A percentile compares a stretch with the other conserved stretches of the same genome.
phyloP scores from a whole-genome alignment of 768 basidiomycete genomes.

The Tricholoma flavovirens region DNA sequence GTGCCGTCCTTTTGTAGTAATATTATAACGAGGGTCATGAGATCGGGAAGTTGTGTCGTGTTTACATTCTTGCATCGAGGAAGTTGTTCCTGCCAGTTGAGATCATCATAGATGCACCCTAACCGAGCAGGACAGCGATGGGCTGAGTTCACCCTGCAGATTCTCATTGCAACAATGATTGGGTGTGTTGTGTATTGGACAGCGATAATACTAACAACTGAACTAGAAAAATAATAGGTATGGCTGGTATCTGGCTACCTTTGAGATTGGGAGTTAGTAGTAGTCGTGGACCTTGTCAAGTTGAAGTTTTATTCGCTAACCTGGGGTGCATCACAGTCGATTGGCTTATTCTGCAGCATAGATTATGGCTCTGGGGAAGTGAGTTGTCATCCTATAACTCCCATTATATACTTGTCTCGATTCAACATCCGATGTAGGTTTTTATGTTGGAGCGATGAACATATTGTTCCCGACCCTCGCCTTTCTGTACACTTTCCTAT shows the following conservation, averaged over 20 bases:
- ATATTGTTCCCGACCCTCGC: conserved; percentile 20
- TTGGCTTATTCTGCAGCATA: conserved; percentile 24
- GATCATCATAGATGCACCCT: background rate
- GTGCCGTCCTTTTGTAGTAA: background rate
- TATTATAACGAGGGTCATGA: background rate
- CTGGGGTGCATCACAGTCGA: conserved; percentile 14
- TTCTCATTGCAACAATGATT: conserved; percentile 20
- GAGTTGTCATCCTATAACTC: background rate
- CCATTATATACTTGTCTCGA: background rate
- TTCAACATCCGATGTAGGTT: conserved; percentile 13
- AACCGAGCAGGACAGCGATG: conserved; percentile 1
- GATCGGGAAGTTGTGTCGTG: background rate
- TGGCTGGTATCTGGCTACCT: conserved; percentile 28
- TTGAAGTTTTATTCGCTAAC: background rate
- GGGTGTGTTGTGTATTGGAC: conserved; percentile 14
- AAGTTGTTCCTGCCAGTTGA: no score
- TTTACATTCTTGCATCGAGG: no score
- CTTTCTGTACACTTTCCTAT: conserved; percentile 29
- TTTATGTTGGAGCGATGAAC: conserved; percentile 26
- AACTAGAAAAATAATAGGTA: conserved; percentile 22
- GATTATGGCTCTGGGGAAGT: conserved; percentile 20
- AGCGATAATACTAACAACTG: background rate
- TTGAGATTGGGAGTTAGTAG: conserved; percentile 27
- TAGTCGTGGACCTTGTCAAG: background rate
- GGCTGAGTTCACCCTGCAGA: conserved; percentile 17